A percentile compares a stretch with the other conserved stretches of the same genome.
phyloP scores from a whole-genome alignment of 345 rosid genomes.

The Microcos paniculata region DNA sequence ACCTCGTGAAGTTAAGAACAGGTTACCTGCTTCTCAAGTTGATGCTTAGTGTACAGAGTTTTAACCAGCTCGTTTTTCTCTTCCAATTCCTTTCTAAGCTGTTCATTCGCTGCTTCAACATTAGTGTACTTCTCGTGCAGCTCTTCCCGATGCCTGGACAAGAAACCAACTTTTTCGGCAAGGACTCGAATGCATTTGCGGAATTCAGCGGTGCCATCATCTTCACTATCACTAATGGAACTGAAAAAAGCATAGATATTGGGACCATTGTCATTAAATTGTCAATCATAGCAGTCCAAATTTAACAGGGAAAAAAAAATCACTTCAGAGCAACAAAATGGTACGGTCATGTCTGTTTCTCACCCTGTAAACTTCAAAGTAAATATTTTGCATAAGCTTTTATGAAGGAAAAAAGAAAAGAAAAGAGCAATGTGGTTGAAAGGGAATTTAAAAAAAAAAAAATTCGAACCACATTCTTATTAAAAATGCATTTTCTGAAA shows the following conservation, averaged over 20 bases:
- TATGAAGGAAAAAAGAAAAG: no score
- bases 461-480: background rate
- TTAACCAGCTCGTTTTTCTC: slow-evolving; percentile 79
- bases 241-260: slow-evolving; percentile 40
- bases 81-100: slow-evolving; percentile 72
- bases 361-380: background rate
- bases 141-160: slow-evolving; percentile 73
- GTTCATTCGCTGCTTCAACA: slow-evolving; percentile 68
- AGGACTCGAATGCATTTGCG: slow-evolving; percentile 69
- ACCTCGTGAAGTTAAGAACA: background rate
- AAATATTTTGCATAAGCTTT: background rate
- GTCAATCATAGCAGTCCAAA: background rate
- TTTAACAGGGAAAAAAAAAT: background rate
- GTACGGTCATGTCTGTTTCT: background rate
- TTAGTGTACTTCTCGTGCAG: slow-evolving; percentile 68
- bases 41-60: slow-evolving; percentile 80
- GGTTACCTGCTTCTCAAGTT: slow-evolving; percentile 92
- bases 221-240: slow-evolving; percentile 66
- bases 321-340: background rate
- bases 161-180: slow-evolving; percentile 77
- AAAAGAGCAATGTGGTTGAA: background rate
- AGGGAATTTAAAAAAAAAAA: background rate
- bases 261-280: slow-evolving; percentile 1
- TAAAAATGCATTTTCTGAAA: background rate
- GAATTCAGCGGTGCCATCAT: slow-evolving; percentile 70